Percentiles rank a stretch among this genome's conserved stretches.
phyloP scores from a whole-genome alignment of 139 green algal genomes.

The Chlorella sp. region DNA sequence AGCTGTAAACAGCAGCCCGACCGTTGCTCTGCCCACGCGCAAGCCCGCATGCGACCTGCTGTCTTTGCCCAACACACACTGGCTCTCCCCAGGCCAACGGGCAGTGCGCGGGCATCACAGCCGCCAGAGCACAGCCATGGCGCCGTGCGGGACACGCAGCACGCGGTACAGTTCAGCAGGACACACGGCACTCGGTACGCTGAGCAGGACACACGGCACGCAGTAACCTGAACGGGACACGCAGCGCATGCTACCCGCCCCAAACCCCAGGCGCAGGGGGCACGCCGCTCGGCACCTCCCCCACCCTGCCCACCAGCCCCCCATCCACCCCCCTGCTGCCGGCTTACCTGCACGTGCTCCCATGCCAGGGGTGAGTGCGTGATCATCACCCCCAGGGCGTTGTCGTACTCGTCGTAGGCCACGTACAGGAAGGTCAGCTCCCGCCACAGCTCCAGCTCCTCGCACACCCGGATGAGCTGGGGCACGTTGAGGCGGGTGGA shows the following conservation, averaged over 20 bases:
- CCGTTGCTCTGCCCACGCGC: too few relatives aligned
- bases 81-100: background rate
- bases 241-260: too few relatives aligned
- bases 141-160: too few relatives aligned
- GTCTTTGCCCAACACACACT: background rate
- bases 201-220: too few relatives aligned
- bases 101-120: too few relatives aligned
- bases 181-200: too few relatives aligned
- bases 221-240: too few relatives aligned
- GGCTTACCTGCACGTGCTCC: conserved; percentile 87
- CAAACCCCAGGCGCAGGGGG: too few relatives aligned
- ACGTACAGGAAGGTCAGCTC: conserved; percentile 96
- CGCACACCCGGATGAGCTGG: conserved; percentile 94
- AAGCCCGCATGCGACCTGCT: too few relatives aligned
- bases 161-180: too few relatives aligned
- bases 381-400: conserved; percentile 95
- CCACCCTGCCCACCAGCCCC: background rate
- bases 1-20: background rate
- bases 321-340: conserved; percentile 74
- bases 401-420: conserved; percentile 99
- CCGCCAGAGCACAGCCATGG: too few relatives aligned
- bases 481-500: conserved; percentile 97
- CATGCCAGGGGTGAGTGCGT: conserved; percentile 92
- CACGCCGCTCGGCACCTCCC: too few relatives aligned
- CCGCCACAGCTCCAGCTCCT: conserved; percentile 96